These are phyloP conservation scores for Saturnispora bothae DNA, from an alignment of 805 yeast genomes.

Conservation along the genomic window DNA sequence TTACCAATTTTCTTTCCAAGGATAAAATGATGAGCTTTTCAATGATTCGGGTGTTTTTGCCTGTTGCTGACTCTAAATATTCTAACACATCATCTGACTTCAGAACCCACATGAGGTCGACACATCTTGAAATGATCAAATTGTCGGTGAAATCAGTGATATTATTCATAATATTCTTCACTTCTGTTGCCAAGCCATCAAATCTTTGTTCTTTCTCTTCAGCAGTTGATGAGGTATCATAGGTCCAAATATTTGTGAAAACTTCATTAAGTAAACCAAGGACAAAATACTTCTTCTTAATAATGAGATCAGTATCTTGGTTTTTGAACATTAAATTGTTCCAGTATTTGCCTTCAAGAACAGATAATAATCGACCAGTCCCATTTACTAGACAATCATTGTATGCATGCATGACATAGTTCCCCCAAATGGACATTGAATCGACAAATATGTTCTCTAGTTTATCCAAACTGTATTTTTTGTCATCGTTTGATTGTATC, in stretches of 20 bases:
- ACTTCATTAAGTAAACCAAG: conserved; percentile 22
- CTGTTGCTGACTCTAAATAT: neutral
- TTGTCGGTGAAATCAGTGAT: neutral
- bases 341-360: conserved; percentile 22
- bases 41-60: neutral
- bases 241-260: conserved; percentile 13
- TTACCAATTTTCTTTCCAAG: neutral
- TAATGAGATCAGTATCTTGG: conserved; percentile 1
- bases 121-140: conserved; percentile 5
- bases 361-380: conserved; percentile 4
- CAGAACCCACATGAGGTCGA: conserved; percentile 18
- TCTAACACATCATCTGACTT: conserved; percentile 7
- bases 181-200: neutral
- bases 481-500: conserved; percentile 16
- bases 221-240: neutral
- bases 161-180: conserved; percentile 1
- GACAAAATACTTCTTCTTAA: conserved; percentile 12
- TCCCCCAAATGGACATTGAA: conserved; percentile 36
- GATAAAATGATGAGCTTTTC: neutral
- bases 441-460: conserved; percentile 25
- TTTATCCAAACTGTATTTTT: conserved; percentile 13
- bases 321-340: conserved; percentile 9
- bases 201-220: neutral
- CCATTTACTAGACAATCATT: neutral
- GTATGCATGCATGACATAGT: conserved; percentile 24